Base-by-base conservation (phyloP, 2,329 filamentous ascomycete species). In the Zalaria sp. region DNA sequence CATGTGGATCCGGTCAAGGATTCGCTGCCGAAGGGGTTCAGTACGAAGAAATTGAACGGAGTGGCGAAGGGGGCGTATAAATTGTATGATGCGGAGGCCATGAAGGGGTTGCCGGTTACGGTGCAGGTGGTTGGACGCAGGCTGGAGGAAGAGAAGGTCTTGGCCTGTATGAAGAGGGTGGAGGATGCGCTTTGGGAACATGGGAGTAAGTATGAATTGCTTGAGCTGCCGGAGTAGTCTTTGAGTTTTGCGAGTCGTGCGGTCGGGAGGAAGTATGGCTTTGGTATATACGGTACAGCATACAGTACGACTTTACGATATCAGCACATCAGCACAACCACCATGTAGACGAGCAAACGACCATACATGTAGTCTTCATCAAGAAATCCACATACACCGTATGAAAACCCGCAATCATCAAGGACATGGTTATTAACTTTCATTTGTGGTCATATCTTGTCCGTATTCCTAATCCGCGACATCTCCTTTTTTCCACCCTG, bases 71-170 rank as follows among this genome's bases (percentile, higher is more conserved):
- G 88, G 3, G 88, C 85, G 0, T 93, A 91, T 60, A 86, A 83
- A 61, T 72, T 86, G 51, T 95, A 95, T 57, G 77, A 95, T 57
- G 79, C 85, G 0, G 64, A 68, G 9, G 77, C 76, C 44, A 95
- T 95, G 88, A 80, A 85, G 37, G 88, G 87, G 0, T 65, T 95
- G 34, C 89, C 89, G 0, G 85, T 93, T 0, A 88, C 77, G 0
- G 79, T 95, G 5, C 87, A 94, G 60, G 70, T 93, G 25, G 79
- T 93, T 0, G 86, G 86, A 0, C 69, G 81, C 35, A 70, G 86
- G 31, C 63, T 93, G 52, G 80, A 91, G 56, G 87, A 94, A 59
- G 86, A 94, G 64, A 91, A 89, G 65, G 84, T 93, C 0, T 62
- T 94, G 39, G 77, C 80, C 0, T 70, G 81, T 9, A 93, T 93